These are phyloP conservation scores for Ophiosphaerella herpotricha DNA, from an alignment of 2,329 filamentous ascomycete genomes.

Conservation along the genomic window DNA sequence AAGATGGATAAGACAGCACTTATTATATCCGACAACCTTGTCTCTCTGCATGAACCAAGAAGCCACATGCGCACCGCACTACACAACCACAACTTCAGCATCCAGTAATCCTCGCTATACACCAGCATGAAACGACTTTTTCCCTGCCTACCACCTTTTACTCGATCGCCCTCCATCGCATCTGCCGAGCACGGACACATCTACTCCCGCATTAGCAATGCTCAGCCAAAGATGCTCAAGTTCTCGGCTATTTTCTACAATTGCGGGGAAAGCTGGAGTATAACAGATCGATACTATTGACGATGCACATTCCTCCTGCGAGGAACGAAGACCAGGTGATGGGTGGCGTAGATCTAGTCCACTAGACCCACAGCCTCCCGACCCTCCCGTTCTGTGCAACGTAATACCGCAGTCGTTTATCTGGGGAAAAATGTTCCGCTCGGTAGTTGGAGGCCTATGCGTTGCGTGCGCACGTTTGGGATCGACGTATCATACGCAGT, in stretches of 20 bases:
- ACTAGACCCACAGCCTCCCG: slow-evolving; percentile 3
- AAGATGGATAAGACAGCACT: slow-evolving; percentile 9
- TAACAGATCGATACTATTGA: not conserved
- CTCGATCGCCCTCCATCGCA: not conserved
- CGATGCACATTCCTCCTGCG: not conserved
- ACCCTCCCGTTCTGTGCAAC: slow-evolving; percentile 9
- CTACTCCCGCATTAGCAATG: not conserved
- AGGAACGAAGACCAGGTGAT: slow-evolving; percentile 10
- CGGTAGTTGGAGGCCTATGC: not conserved
- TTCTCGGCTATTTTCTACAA: slow-evolving; percentile 7
- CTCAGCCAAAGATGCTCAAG: not conserved
- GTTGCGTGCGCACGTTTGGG: too few relatives aligned
- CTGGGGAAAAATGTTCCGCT: slow-evolving; percentile 2
- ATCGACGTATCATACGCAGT: too few relatives aligned
- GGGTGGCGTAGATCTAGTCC: slow-evolving; percentile 10
- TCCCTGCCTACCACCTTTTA: too few relatives aligned
- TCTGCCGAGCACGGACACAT: not conserved
- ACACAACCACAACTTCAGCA: not conserved
- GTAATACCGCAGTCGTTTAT: slow-evolving; percentile 10
- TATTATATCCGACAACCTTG: slow-evolving; percentile 7
- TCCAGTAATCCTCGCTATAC: too few relatives aligned
- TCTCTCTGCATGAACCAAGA: not conserved
- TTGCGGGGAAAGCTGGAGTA: slow-evolving; percentile 5
- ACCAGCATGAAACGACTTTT: too few relatives aligned
- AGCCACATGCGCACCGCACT: not conserved